These are phyloP conservation scores for Tarenaya hassleriana DNA, from an alignment of 345 rosid species.

Conservation along the genomic window DNA sequence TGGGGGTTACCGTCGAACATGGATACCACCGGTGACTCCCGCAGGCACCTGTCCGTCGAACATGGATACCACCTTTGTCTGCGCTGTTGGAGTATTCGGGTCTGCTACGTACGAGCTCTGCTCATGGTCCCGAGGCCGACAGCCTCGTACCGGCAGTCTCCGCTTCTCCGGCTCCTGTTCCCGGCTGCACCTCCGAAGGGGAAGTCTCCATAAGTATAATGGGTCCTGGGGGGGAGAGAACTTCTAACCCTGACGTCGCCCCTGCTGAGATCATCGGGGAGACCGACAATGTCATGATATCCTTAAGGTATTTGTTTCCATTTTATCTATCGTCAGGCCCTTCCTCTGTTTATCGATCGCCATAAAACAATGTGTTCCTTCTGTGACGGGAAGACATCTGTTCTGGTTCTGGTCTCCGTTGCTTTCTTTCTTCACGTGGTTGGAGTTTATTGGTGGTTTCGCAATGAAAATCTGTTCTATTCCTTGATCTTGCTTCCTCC, in stretches of 20 bases:
- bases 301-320: no score
- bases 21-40: no score
- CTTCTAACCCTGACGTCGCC: conserved; percentile 21
- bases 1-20: no score
- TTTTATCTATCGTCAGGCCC: no score
- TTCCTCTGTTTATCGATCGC: no score
- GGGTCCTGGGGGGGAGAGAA: conserved; percentile 33
- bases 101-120: background rate
- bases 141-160: conserved; percentile 29
- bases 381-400: no score
- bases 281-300: no score
- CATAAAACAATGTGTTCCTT: no score
- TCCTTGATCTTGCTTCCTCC: conserved; percentile 97
- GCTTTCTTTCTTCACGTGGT: conserved; percentile 68
- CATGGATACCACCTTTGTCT: background rate
- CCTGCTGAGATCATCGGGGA: conserved; percentile 34
- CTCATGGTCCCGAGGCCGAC: background rate
- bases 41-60: background rate
- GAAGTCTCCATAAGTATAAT: conserved; percentile 48
- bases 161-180: background rate
- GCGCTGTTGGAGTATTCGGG: background rate
- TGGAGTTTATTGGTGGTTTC: conserved; percentile 96
- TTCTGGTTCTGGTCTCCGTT: no score
- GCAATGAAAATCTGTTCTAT: conserved; percentile 75
- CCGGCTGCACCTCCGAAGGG: conserved; percentile 21